Conservation (phyloP, 148 eudicot genomes). For the Vaccinium corymbosum region DNA sequence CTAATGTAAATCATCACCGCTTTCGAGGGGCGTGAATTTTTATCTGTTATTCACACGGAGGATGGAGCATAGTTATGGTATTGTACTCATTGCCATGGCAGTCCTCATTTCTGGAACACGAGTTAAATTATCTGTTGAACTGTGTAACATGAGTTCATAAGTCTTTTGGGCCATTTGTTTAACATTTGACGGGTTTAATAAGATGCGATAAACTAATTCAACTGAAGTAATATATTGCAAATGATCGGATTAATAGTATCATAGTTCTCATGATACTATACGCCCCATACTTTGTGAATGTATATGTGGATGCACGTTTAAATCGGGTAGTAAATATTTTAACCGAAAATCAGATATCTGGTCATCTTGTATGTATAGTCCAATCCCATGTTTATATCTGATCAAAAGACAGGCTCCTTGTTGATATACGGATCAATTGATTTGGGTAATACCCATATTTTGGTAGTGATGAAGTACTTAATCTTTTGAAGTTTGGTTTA, state of each 20-base stretch:
- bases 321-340: not conserved
- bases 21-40: not conserved
- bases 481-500: not conserved
- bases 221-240: too few relatives aligned
- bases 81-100: not conserved
- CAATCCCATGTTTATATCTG: not conserved
- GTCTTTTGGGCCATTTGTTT: too few relatives aligned
- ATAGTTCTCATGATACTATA: not conserved
- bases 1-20: not conserved
- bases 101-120: not conserved
- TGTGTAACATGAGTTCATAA: too few relatives aligned
- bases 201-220: too few relatives aligned
- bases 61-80: not conserved
- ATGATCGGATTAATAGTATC: not conserved
- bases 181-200: too few relatives aligned
- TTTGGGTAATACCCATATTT: not conserved
- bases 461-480: not conserved
- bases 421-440: not conserved
- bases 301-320: not conserved
- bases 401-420: not conserved
- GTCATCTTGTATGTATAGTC: not conserved
- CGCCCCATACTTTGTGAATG: not conserved
- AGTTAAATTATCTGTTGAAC: not conserved
- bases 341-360: not conserved
- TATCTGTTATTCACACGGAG: not conserved